Evolutionary conservation across 2,329 filamentous ascomycete genomes (phyloP), one percentile per base, ranked within the genome.

Genomic region (Paecilomyces sp.): DNA sequence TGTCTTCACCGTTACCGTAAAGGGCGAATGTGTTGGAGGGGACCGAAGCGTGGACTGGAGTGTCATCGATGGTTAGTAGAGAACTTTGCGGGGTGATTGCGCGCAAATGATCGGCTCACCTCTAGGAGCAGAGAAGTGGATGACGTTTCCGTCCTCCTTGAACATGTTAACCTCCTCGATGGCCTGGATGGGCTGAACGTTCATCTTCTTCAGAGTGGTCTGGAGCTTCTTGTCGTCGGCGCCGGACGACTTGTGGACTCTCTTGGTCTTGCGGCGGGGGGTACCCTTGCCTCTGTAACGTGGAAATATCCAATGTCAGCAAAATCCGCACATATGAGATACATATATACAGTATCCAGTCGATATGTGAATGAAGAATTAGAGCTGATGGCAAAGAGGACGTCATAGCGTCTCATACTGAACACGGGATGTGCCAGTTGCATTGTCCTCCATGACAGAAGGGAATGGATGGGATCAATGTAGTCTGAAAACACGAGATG

Each of bases 161-260:
- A 99, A 99, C 94, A 99, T 99, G 89, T 99, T 99, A 79, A 99
- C 94, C 85, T 99, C 94, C 88, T 99, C 94, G 73, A 99, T 99
- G 68, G 90, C 91, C 84, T 96, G 92, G 81, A 99, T 97, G 74
- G 94, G 94, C 87, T 99, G 94, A 62, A 96, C 93, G 82, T 97
- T 97, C 79, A 99, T 88, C 89, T 99, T 99, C 90, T 99, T 99
- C 69, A 99, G 86, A 64, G 91, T 83, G 64, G 88, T 87, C 84
- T 99, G 94, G 67, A 99, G 91, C 88, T 99, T 99, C 91, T 97
- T 97, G 88, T 99, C 94, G 78, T 99, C 94, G 79, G 90, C 91
- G 77, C 89, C 91, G 68, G 90, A 90, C 79, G 87, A 90, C 79
- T 91, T 91, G 81, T 95, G 91, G 69, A 93, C 90, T 82, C 96